Evolutionary conservation across 169 alveolate genomes (phyloP), one percentile per base, ranked within the genome.

Genomic region (Eimeria sp.): DNA sequence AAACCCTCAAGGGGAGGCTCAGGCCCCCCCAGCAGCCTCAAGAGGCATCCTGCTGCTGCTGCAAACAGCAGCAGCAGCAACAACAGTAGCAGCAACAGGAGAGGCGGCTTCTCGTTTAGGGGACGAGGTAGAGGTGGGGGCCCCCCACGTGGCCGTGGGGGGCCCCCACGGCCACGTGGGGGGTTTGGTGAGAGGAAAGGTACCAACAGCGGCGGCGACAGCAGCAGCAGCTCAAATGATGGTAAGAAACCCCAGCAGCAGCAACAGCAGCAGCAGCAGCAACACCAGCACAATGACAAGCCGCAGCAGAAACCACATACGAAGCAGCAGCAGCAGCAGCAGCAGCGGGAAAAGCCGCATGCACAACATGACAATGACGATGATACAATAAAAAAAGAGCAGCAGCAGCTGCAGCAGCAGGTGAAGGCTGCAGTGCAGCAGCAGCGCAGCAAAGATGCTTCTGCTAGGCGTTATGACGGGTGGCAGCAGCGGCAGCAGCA

Each of bases 381-480:
- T 3, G 16, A 58, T 76, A 47, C 63, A 34, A n/a, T 30, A 40
- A 34, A 76, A 61, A 43, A 70, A 22, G 58, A 34, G 87, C 20
- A 61, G 30, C 63, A 76, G 87, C 54, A 76, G 87, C 87, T 20
- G 80, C 80, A 70, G 80, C 87, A 34, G 87, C 87, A 76, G 10
- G 87, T 76, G 87, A 45, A 76, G 87, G 61, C 34, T 18, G 87
- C 82, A 30, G 63, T n/a, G 87, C 34, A 45, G 87, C 61, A 76
- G 61, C 87, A 43, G 58, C 49, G 87, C 87, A 76, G 87, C 87
- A 76, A 45, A 76, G 58, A 47, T 13, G 49, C 61, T 34, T 30
- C 58, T 13, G 34, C 87, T 27, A 30, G 87, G 61, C 87, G 57
- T 58, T 76, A 61, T 16, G 87, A 34, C 4, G 58, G 49, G 58